A percentile compares a stretch with the other conserved stretches of the same genome.
Evolutionary conservation across 2,329 filamentous ascomycete species (phyloP).

Genomic region (Ceratocystis colombiana): DNA sequence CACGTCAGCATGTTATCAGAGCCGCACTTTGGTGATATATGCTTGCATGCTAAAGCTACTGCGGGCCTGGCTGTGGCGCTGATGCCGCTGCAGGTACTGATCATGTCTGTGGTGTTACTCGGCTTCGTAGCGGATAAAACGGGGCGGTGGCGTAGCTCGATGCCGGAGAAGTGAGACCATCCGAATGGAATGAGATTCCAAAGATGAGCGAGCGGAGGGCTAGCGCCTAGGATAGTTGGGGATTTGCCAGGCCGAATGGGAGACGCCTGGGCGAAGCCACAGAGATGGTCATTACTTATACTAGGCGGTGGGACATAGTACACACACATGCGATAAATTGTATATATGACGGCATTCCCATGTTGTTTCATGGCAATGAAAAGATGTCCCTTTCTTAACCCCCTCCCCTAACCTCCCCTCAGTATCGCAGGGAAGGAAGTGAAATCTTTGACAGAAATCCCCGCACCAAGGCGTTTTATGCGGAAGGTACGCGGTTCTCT

Average conservation of each 20-base stretch:
- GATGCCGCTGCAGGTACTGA: constrained; percentile 45
- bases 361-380: neutral
- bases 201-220: neutral
- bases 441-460: neutral
- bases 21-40: constrained; percentile 49
- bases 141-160: neutral
- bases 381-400: too few species aligned
- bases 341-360: neutral
- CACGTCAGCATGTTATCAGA: constrained; percentile 42
- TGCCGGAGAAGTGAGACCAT: neutral
- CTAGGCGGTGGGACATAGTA: too few species aligned
- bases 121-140: constrained; percentile 26
- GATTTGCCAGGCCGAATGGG: neutral
- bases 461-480: neutral
- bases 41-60: constrained; percentile 45
- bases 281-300: too few species aligned
- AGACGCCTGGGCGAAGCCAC: neutral
- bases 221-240: neutral
- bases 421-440: neutral
- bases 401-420: too few species aligned
- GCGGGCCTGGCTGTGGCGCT: constrained; percentile 47
- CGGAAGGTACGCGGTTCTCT: neutral
- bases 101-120: constrained; percentile 40
- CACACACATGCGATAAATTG: neutral
- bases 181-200: too few species aligned